phyloP scores from a whole-genome alignment of 2,329 filamentous ascomycete genomes.

The Monilinia fructigena region DNA sequence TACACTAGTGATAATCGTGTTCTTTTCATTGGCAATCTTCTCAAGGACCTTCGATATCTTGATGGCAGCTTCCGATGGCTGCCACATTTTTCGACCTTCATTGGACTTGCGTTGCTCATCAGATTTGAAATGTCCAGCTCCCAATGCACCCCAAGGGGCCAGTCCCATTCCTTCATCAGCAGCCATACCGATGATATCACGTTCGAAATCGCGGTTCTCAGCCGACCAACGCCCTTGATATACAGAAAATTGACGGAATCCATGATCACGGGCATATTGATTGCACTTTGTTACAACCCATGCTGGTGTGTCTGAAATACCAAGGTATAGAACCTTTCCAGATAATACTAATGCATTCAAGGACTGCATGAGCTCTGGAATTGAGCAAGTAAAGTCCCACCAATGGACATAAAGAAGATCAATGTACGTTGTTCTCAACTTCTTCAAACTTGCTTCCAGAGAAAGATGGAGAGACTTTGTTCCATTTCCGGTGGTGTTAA shows the following conservation, averaged over 20 bases:
- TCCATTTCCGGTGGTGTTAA: slow-evolving; percentile 58
- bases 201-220: slow-evolving; percentile 61
- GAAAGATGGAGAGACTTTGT: slow-evolving; percentile 60
- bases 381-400: slow-evolving; percentile 67
- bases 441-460: slow-evolving; percentile 55
- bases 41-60: slow-evolving; percentile 49
- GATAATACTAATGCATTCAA: slow-evolving; percentile 58
- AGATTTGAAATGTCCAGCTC: slow-evolving; percentile 51
- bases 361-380: slow-evolving; percentile 67
- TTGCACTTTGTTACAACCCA: slow-evolving; percentile 68
- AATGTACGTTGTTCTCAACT: slow-evolving; percentile 66
- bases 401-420: slow-evolving; percentile 65
- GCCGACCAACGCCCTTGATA: slow-evolving; percentile 67
- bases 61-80: slow-evolving; percentile 49
- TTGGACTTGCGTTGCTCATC: slow-evolving; percentile 46
- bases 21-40: slow-evolving; percentile 57
- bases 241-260: slow-evolving; percentile 67
- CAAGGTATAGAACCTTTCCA: slow-evolving; percentile 67
- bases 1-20: slow-evolving; percentile 57
- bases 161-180: slow-evolving; percentile 56
- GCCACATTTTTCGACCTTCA: slow-evolving; percentile 37
- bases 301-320: slow-evolving; percentile 66
- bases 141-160: slow-evolving; percentile 55
- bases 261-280: slow-evolving; percentile 67
- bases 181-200: slow-evolving; percentile 62